Base-by-base conservation (phyloP, 2,329 filamentous ascomycete species). In the Cryphonectria radicalis region DNA sequence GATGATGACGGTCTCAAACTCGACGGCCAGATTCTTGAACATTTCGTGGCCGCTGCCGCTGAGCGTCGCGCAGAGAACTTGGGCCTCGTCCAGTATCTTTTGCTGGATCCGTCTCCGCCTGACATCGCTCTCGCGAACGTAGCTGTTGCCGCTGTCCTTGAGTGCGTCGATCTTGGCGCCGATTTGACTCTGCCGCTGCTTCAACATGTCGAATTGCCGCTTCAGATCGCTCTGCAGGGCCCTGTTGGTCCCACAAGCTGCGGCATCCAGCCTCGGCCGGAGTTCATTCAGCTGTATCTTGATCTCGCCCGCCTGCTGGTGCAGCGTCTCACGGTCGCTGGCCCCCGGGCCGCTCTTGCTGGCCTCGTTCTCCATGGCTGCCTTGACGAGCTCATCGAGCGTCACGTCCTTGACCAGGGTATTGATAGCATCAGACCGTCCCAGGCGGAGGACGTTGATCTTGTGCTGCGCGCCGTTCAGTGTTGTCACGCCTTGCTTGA, bases 1-100 rank as follows among this genome's bases (percentile, higher is more conserved):
- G 74, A 99, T 98, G 76, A 99, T 93, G 75, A 99, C 96, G 0
- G 96, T 98, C 82, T 99, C 96, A 76, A 99, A 99, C 80, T 99
- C 96, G 67, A 99, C 94, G 76, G 93, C 95, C 70, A 99, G 83
- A 76, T 92, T 92, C 81, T 95, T 94, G 83, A 99, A 97, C 90
- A 98, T 97, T 75, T 99, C 96, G 78, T 99, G 97, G 4, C 96
- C 96, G 80, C 92, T 95, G 77, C 95, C 96, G 80, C 95, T 98
- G 63, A 99, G 89, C 0, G 96, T 99, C 59, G 95, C 93, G 81
- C 96, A 99, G 42, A 99, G 90, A 67, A 99, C 92, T 81, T 99
- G 93, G 1, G 96, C 94, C 35, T 91, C 91, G 78, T 97, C 92
- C 63, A 99, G 89, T 69, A 99, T 93, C 75, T 96, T 91, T 80